Evolutionary conservation across 2,329 filamentous ascomycete genomes (phyloP).

Genomic region (Alternaria metachromatica): DNA sequence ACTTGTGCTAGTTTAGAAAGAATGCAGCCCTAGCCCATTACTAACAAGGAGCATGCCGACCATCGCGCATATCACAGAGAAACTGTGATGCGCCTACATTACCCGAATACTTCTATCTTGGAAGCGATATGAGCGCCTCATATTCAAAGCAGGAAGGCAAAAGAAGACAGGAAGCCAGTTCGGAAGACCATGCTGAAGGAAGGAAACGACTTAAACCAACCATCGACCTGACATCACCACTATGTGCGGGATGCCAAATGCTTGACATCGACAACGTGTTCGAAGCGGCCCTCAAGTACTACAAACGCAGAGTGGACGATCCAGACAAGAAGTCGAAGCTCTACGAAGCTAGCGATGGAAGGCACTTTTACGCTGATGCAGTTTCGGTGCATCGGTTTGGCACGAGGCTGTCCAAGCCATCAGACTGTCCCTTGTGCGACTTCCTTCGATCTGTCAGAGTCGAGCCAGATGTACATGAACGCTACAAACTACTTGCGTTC

Average conservation of each 20-base stretch:
- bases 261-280: conserved; percentile 7
- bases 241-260: conserved; percentile 4
- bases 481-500: conserved; percentile 21
- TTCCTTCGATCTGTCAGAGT: conserved; percentile 11
- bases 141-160: not conserved
- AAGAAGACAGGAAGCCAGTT: not conserved
- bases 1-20: not conserved
- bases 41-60: not conserved
- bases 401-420: not conserved
- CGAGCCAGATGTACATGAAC: conserved; percentile 5
- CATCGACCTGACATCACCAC: not conserved
- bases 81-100: not conserved
- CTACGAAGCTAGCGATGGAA: not conserved
- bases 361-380: conserved; percentile 3
- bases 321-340: not conserved
- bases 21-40: not conserved
- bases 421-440: conserved; percentile 2
- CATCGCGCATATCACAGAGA: not conserved
- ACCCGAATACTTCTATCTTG: not conserved
- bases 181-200: not conserved
- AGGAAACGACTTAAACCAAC: not conserved
- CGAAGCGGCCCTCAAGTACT: not conserved
- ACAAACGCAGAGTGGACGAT: not conserved
- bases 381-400: conserved; percentile 6
- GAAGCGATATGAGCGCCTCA: not conserved